Evolutionary conservation across 352 stramenopile species (phyloP), one percentile per base, ranked within the genome.

Genomic region (Phytopythium boreale): DNA sequence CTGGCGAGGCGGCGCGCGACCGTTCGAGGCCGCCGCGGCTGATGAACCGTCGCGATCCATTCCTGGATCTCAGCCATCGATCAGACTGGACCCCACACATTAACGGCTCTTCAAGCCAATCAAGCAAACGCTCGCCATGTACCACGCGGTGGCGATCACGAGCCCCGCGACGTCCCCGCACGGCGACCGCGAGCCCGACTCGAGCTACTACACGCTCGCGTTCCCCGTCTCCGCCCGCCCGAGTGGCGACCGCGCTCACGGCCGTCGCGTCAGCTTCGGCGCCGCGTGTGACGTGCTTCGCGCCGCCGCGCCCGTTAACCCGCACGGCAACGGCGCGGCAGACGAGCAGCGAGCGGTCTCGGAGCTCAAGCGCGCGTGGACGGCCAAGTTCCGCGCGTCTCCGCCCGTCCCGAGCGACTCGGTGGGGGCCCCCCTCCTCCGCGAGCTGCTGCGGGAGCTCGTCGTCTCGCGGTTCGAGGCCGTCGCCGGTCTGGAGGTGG

Each of bases 401-500:
- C 2, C 72, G 22, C 85, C 85, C 0, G 56, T 74, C 31, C 31
- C 64, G 14, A 63, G 71, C 29, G 85, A 94, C 58, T 78, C 71
- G 59, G 76, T 94, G 50, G 69, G 76, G 22, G 65, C 77, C 26
- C 52, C 75, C 11, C 79, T 74, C 37, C 76, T 94, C 59, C 82
- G 82, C 39, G 80, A 90, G 66, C 74, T 94, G 24, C 59, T 93
- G 64, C 81, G 82, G 3, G 73, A 89, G 50, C 73, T 93, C 0
- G 77, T 92, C 47, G 61, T 92, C 36, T 73, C 87, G 49, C 80
- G 85, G 24, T 87, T 93, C 61, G 73, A 84, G 46, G 64, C 70
- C 1, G 70, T 90, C 14, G 41, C 66, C 0, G 81, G 74, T 10
- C 69, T 93, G 14, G 56, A 43, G 17, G 44, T 74, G 22, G 47